These are phyloP conservation scores for Parastagonospora nodorum DNA, from an alignment of 2,329 filamentous ascomycete genomes.

Conservation along the genomic window DNA sequence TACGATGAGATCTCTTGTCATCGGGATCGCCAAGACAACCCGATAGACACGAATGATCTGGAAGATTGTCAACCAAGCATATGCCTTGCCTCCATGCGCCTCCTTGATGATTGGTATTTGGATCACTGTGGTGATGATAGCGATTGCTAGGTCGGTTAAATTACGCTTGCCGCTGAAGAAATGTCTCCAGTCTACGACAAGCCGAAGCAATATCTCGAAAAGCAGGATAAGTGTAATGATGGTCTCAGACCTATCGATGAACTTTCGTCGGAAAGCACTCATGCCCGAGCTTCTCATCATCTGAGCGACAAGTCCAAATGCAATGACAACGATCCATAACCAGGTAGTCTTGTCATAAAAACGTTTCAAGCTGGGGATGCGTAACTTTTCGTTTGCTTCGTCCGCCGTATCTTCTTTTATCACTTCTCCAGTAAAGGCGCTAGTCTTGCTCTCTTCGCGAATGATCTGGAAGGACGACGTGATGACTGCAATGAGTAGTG, in stretches of 20 bases:
- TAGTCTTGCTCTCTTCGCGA: constrained; percentile 90
- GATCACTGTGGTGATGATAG: constrained; percentile 81
- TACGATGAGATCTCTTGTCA: constrained; percentile 84
- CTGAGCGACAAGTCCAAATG: constrained; percentile 79
- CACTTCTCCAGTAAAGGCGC: constrained; percentile 84
- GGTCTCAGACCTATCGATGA: constrained; percentile 75
- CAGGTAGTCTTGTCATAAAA: constrained; percentile 74
- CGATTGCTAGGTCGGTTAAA: constrained; percentile 78
- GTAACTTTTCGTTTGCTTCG: constrained; percentile 44
- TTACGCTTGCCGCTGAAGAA: constrained; percentile 80
- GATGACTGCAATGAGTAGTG: constrained; percentile 93
- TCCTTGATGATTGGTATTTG: constrained; percentile 79
- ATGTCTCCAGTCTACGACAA: constrained; percentile 76
- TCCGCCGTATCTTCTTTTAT: constrained; percentile 46
- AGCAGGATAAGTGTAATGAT: constrained; percentile 78
- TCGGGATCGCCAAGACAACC: constrained; percentile 83
- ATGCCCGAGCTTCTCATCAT: constrained; percentile 77
- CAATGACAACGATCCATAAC: constrained; percentile 82
- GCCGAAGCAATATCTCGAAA: constrained; percentile 79
- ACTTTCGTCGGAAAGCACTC: constrained; percentile 61
- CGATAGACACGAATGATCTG: constrained; percentile 93
- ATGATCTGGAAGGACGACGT: constrained; percentile 99
- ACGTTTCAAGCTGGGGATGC: constrained; percentile 64
- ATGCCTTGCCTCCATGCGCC: constrained; percentile 64
- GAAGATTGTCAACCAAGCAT: constrained; percentile 89